These are phyloP conservation scores for Claviceps cyperi DNA, from an alignment of 2,329 filamentous ascomycete genomes.

Conservation along the genomic window DNA sequence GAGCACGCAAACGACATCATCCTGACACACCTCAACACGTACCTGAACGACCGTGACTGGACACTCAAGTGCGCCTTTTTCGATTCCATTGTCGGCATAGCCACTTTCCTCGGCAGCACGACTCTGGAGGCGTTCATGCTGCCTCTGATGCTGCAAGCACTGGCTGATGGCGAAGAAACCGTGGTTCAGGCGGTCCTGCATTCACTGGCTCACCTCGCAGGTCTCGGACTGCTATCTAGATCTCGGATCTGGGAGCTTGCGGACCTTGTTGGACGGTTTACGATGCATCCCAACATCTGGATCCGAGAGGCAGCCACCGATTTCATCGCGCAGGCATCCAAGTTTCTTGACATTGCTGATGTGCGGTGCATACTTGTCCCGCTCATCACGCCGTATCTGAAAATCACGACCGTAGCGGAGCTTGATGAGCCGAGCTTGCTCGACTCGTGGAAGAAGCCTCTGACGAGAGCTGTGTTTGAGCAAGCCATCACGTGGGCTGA, in stretches of 20 bases:
- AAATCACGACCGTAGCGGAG: conserved; percentile 48
- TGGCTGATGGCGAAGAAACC: conserved; percentile 85
- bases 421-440: conserved; percentile 63
- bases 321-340: conserved; percentile 65
- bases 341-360: conserved; percentile 65
- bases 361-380: conserved; percentile 71
- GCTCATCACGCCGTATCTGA: conserved; percentile 68
- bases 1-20: conserved; percentile 92
- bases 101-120: conserved; percentile 74
- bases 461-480: conserved; percentile 70
- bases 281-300: conserved; percentile 91
- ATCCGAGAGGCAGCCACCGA: conserved; percentile 79
- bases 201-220: conserved; percentile 76
- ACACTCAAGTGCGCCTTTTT: conserved; percentile 94
- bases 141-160: conserved; percentile 85
- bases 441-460: conserved; percentile 67
- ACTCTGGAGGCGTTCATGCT: conserved; percentile 91
- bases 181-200: conserved; percentile 84
- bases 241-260: conserved; percentile 78
- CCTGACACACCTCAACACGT: conserved; percentile 89
- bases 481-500: conserved; percentile 74
- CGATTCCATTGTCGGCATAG: conserved; percentile 85
- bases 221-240: conserved; percentile 73
- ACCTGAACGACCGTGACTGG: conserved; percentile 93
- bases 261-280: conserved; percentile 68